Base-by-base conservation (phyloP, 371 early-diverging fungal genomes). In the Apophysomyces variabilis region DNA sequence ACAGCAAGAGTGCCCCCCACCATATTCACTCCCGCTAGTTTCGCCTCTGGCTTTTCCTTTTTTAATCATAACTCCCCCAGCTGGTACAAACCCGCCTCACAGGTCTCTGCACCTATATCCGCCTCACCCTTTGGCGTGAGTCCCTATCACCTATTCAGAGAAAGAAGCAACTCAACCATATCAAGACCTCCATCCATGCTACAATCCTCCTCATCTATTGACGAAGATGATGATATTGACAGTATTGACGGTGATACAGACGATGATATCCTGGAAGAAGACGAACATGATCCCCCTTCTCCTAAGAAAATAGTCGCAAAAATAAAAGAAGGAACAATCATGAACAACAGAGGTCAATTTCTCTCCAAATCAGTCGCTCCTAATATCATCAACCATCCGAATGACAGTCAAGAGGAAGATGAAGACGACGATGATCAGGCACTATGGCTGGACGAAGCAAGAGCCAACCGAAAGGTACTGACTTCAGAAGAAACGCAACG, bases 261-360 rank as follows among this genome's bases (percentile, higher is more conserved):
- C 59, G 61, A 66, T 21, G 64, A 64, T n/a, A 43, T 56, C 12
- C 50, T 18, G 13, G 56, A 61, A 6, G 61, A 66, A 32, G 50
- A 57, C 7, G 46, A 26, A 26, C 32, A 67, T 0, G 66, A 61
- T 14, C 66, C 50, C 36, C 44, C 61, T 39, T 11, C 21, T 9
- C 41, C 41, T 1, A 46, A 65, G 1, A 74, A 77, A 43, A 39
- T 77, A 5, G 77, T 77, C 1, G 77, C 77, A 9, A 77, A 70
- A 45, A 58, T 77, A 8, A 74, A 70, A 16, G 66, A 70, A 57
- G 77, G 77, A 26, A 77, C 70, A 0, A 77, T 77, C 13, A 69
- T 77, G 70, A 77, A 77, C 57, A 75, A 75, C 14, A 77, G 66
- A 57, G 77, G 77, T 32, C 70, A 77, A 54, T 70, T 77, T 66